A percentile compares a stretch with the other conserved stretches of the same genome.
These are phyloP conservation scores for Aspergillus arachidicola DNA, from an alignment of 2,329 filamentous ascomycete genomes.

Conservation along the genomic window DNA sequence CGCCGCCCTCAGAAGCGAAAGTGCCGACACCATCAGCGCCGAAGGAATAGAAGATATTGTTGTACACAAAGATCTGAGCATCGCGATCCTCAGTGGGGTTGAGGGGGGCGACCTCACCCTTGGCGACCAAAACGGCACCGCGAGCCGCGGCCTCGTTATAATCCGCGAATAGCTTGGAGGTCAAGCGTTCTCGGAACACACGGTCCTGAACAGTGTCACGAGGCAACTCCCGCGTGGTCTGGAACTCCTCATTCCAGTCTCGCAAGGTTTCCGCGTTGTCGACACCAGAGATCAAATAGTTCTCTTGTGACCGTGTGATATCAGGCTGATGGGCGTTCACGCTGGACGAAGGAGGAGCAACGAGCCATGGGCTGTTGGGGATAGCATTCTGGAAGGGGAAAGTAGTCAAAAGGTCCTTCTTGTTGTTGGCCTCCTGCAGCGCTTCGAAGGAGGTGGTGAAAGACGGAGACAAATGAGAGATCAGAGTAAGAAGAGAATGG, in stretches of 20 bases:
- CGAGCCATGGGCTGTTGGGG: constrained; percentile 88
- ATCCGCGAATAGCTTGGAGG: constrained; percentile 95
- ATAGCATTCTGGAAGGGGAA: constrained; percentile 97
- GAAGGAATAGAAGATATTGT: constrained; percentile 99
- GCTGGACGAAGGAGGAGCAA: constrained; percentile 66
- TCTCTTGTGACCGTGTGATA: constrained; percentile 87
- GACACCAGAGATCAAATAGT: constrained; percentile 82
- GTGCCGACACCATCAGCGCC: constrained; percentile 96
- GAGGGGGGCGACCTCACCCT: constrained; percentile 87
- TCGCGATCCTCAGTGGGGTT: constrained; percentile 93
- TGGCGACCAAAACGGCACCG: constrained; percentile 87
- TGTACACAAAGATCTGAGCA: constrained; percentile 98
- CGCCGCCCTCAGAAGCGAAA: constrained; percentile 92
- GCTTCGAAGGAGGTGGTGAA: constrained; percentile 76
- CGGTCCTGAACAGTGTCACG: constrained; percentile 93
- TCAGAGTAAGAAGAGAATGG: constrained; percentile 82
- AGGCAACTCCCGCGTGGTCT: constrained; percentile 91
- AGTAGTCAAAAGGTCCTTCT: constrained; percentile 83
- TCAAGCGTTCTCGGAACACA: constrained; percentile 90
- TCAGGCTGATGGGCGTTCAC: constrained; percentile 76
- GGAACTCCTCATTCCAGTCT: constrained; percentile 99
- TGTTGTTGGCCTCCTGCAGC: constrained; percentile 81
- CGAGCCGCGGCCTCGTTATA: constrained; percentile 94
- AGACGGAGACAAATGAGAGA: constrained; percentile 78
- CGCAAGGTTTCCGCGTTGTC: constrained; percentile 93